Evolutionary conservation across 2,329 filamentous ascomycete species (phyloP).

Genomic region (Bipolaris victoriae): DNA sequence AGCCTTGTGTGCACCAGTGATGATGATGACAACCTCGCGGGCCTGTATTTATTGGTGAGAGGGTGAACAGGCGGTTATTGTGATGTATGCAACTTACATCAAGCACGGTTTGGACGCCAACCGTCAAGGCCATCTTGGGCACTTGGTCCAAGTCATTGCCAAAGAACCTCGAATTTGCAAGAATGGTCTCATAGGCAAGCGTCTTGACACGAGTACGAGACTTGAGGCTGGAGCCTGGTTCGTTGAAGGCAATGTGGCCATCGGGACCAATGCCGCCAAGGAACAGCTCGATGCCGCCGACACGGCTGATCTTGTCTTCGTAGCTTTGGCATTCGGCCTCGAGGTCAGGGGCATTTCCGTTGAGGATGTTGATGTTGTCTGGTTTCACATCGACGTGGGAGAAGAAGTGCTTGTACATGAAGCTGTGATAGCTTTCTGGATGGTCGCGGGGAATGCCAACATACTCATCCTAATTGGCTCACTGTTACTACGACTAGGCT

Average conservation of each 20-base stretch:
- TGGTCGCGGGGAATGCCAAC: slow-evolving; percentile 83
- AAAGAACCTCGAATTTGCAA: slow-evolving; percentile 87
- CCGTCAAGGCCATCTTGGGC: slow-evolving; percentile 81
- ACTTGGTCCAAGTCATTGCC: slow-evolving; percentile 74
- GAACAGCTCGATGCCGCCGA: slow-evolving; percentile 84
- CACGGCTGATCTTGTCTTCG: slow-evolving; percentile 75
- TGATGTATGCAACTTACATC: slow-evolving; percentile 56
- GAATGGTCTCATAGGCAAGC: slow-evolving; percentile 82
- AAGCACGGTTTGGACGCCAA: slow-evolving; percentile 82
- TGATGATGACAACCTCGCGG: slow-evolving; percentile 81
- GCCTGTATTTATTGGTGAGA: slow-evolving; percentile 52
- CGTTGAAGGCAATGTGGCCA: slow-evolving; percentile 90
- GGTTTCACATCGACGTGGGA: slow-evolving; percentile 82
- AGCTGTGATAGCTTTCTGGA: slow-evolving; percentile 85
- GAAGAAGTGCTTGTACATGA: slow-evolving; percentile 95
- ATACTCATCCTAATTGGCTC: slow-evolving; percentile 73
- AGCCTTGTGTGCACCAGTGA: slow-evolving; percentile 80
- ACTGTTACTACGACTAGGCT: slow-evolving; percentile 22
- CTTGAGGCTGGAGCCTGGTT: slow-evolving; percentile 78
- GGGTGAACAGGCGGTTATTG: slow-evolving; percentile 1
- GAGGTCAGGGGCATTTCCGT: slow-evolving; percentile 78
- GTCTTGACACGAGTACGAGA: slow-evolving; percentile 86
- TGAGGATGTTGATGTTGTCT: slow-evolving; percentile 81
- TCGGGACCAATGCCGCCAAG: slow-evolving; percentile 85
- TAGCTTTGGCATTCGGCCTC: slow-evolving; percentile 79